Percentiles rank a stretch among this genome's conserved stretches.
These are phyloP conservation scores for Hyaloscypha hepaticicola DNA, from an alignment of 495 filamentous ascomycete species.

Conservation along the genomic window DNA sequence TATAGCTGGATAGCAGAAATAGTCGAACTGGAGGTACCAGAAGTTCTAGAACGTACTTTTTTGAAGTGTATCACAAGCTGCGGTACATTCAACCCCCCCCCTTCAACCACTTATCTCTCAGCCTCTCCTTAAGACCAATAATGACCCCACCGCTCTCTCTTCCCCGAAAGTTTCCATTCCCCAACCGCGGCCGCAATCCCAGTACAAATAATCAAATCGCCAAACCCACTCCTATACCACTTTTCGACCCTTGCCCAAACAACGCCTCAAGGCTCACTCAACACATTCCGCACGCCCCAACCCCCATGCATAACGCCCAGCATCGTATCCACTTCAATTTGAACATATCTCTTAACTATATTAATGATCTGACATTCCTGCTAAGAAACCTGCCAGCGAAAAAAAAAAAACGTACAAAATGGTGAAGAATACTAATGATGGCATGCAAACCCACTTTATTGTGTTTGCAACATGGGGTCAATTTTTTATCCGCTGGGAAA, in stretches of 20 bases:
- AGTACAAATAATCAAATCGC: constrained; percentile 55
- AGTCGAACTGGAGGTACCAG: too few species aligned
- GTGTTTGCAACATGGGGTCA: constrained; percentile 7
- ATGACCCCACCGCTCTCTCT: constrained; percentile 42
- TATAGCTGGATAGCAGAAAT: too few species aligned
- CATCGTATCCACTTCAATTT: constrained; percentile 47
- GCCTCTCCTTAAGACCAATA: too few species aligned
- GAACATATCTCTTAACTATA: constrained; percentile 40
- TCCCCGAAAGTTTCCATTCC: constrained; percentile 49
- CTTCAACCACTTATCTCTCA: too few species aligned
- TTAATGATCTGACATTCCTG: constrained; percentile 62
- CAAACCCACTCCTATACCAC: constrained; percentile 52
- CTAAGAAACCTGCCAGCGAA: constrained; percentile 74
- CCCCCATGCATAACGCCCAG: constrained; percentile 52
- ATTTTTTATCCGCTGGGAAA: constrained; percentile 16
- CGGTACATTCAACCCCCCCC: too few species aligned
- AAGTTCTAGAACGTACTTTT: too few species aligned
- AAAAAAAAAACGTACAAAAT: too few species aligned
- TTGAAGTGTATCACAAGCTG: too few species aligned
- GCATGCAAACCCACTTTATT: constrained; percentile 18
- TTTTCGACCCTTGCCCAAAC: constrained; percentile 42
- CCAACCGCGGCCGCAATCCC: constrained; percentile 53
- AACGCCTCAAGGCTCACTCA: constrained; percentile 58
- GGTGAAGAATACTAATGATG: constrained; percentile 58
- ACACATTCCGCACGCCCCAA: constrained; percentile 64